phyloP scores from a whole-genome alignment of 2,329 filamentous ascomycete species.

The Colletotrichum orchidophilum region DNA sequence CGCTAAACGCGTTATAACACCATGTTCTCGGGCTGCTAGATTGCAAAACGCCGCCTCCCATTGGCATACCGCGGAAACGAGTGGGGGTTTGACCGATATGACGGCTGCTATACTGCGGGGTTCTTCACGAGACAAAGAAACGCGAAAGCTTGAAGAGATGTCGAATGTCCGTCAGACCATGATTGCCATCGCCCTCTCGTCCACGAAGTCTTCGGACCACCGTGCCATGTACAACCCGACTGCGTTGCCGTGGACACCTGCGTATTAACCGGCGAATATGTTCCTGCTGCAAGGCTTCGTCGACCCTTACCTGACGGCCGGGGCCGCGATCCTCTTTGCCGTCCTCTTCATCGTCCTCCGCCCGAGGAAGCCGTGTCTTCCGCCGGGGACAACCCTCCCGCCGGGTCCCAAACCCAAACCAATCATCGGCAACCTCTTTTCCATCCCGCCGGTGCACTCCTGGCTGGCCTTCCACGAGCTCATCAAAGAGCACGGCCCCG shows the following conservation, averaged over 20 bases:
- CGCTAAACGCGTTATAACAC: not conserved
- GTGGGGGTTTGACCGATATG: constrained; percentile 13
- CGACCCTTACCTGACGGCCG: constrained; percentile 14
- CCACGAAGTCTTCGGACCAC: not conserved
- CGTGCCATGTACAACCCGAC: not conserved
- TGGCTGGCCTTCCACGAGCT: constrained; percentile 53
- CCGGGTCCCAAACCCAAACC: constrained; percentile 26
- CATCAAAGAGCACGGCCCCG: constrained; percentile 46
- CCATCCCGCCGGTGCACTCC: constrained; percentile 45
- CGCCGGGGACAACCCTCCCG: constrained; percentile 23
- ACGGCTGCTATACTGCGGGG: constrained; percentile 8
- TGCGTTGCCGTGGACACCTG: not conserved
- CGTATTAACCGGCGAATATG: not conserved
- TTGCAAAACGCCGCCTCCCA: not conserved
- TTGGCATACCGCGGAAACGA: not conserved
- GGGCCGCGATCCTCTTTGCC: not conserved
- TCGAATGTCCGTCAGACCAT: not conserved
- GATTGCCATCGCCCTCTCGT: not conserved
- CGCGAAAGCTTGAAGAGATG: not conserved
- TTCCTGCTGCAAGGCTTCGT: not conserved
- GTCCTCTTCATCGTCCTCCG: constrained; percentile 1
- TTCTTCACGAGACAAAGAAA: constrained; percentile 9
- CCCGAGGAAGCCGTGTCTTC: not conserved
- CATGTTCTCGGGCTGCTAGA: not conserved
- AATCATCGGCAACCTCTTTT: constrained; percentile 45